Evolutionary conservation across 352 stramenopile species (phyloP), one percentile per base, ranked within the genome.

Genomic region (Phytophthora agathidicida): DNA sequence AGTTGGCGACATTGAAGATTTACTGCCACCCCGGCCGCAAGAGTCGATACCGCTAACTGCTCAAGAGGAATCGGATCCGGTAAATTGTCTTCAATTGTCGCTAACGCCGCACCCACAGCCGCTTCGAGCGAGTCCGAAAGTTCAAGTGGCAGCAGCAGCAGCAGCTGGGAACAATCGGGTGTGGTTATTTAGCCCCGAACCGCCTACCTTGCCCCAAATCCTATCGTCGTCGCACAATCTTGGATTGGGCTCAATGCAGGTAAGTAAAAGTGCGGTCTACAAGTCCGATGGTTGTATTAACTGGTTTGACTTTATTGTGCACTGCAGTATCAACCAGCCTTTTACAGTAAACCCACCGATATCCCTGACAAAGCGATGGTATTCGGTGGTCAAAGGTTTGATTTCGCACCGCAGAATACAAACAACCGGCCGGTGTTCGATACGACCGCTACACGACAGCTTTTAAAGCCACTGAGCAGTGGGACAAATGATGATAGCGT

Each of bases 301-400:
- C 16, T 27, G 13, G 42, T 31, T 27, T 35, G 31, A 6, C 33
- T 8, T 28, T 20, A 14, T 32, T 10, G 27, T 20, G 30, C 20
- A 7, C 24, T 57, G 20, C 57, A 93, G 86, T 74, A 89, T 45
- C 55, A 65, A 56, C 30, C 56, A 22, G 83, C 78, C 1, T 83
- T 74, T 49, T 96, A 88, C 37, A 88, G 80, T 24, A 61, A 68
- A 10, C 32, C 46, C 11, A 45, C 56, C 4, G 83, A 96, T 56
- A 86, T 92, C 14, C 84, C 86, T 10, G 72, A 81, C 0, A 91
- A 91, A 59, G 48, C 81, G 2, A 71, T 94, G 42, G 50, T 93
- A 5, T 96, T 92, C 66, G 85, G 79, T 33, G 84, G 86, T 5
- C 73, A 82, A 31, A 88, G 86, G 28, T 89, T 90, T 35, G 56